phyloP scores from a whole-genome alignment of 352 stramenopile species.

The Globisporangium emineosum region DNA sequence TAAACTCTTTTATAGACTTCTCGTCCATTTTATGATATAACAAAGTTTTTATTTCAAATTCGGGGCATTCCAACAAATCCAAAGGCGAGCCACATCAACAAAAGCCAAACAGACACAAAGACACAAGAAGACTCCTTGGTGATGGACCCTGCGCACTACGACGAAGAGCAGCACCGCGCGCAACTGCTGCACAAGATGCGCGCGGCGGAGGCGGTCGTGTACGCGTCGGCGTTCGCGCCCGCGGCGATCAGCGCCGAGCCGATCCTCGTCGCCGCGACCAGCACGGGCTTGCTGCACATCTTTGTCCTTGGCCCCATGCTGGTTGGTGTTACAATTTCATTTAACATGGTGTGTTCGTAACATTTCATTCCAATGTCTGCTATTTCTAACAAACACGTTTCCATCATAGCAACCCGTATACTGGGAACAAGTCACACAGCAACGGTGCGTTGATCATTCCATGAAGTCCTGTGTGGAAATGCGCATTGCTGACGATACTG shows the following conservation, averaged over 20 bases:
- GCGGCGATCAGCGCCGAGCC: slow-evolving; percentile 24
- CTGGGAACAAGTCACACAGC: slow-evolving; percentile 41
- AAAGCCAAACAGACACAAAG: slow-evolving; percentile 5
- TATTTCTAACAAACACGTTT: too few species aligned
- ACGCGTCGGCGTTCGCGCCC: slow-evolving; percentile 53
- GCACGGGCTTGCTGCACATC: slow-evolving; percentile 53
- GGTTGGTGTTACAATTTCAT: slow-evolving; percentile 1
- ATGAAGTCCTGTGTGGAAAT: not conserved
- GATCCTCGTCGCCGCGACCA: slow-evolving; percentile 65
- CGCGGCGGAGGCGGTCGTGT: slow-evolving; percentile 46
- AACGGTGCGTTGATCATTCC: slow-evolving; percentile 25
- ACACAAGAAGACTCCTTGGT: not conserved
- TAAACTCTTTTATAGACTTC: too few species aligned
- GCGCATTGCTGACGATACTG: not conserved
- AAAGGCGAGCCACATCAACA: too few species aligned
- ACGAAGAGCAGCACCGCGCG: slow-evolving; percentile 48
- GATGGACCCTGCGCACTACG: slow-evolving; percentile 59
- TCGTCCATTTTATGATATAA: too few species aligned
- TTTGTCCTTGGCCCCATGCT: slow-evolving; percentile 48
- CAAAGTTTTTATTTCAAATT: too few species aligned
- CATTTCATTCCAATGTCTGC: too few species aligned
- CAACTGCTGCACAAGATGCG: slow-evolving; percentile 55
- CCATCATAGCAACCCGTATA: slow-evolving; percentile 22
- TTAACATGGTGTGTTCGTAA: not conserved
- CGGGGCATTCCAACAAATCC: not conserved